These are phyloP conservation scores for Paraphoma sp. DNA, from an alignment of 2,329 filamentous ascomycete species.

Conservation along the genomic window DNA sequence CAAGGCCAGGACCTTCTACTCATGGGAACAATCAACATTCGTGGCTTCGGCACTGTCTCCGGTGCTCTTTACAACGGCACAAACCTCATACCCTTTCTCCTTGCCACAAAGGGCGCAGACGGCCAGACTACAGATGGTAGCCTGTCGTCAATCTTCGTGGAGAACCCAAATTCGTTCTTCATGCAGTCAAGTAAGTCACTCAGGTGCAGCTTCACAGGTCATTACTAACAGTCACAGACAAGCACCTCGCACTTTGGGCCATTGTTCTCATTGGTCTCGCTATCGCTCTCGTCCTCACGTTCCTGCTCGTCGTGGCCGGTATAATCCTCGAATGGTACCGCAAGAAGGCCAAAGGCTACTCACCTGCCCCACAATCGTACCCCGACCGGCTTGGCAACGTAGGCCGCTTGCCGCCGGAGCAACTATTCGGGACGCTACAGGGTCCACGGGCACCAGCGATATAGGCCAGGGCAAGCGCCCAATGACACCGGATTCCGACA, in stretches of 20 bases:
- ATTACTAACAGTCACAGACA: constrained; percentile 46
- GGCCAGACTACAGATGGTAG: constrained; percentile 70
- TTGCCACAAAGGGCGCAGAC: constrained; percentile 68
- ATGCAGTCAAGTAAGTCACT: constrained; percentile 63
- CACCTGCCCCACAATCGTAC: constrained; percentile 71
- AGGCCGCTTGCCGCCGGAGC: constrained; percentile 58
- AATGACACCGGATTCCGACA: neutral
- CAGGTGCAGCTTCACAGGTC: neutral
- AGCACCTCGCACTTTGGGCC: constrained; percentile 73
- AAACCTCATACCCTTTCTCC: constrained; percentile 75
- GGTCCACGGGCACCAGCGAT: constrained; percentile 43
- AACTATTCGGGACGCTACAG: constrained; percentile 45
- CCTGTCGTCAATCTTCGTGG: constrained; percentile 82
- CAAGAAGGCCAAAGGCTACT: constrained; percentile 79
- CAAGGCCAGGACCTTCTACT: constrained; percentile 77
- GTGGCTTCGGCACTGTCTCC: constrained; percentile 79
- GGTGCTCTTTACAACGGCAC: constrained; percentile 89
- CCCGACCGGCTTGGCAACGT: constrained; percentile 56
- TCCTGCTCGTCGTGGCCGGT: constrained; percentile 77
- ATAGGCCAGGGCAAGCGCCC: constrained; percentile 12
- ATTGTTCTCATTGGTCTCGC: constrained; percentile 82
- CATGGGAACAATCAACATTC: constrained; percentile 80
- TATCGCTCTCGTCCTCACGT: constrained; percentile 77
- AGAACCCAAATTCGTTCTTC: constrained; percentile 78
- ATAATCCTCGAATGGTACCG: constrained; percentile 77